A percentile compares a stretch with the other conserved stretches of the same genome.
Conservation (phyloP, 2,329 filamentous ascomycete species). For the Sclerotinia borealis region DNA sequence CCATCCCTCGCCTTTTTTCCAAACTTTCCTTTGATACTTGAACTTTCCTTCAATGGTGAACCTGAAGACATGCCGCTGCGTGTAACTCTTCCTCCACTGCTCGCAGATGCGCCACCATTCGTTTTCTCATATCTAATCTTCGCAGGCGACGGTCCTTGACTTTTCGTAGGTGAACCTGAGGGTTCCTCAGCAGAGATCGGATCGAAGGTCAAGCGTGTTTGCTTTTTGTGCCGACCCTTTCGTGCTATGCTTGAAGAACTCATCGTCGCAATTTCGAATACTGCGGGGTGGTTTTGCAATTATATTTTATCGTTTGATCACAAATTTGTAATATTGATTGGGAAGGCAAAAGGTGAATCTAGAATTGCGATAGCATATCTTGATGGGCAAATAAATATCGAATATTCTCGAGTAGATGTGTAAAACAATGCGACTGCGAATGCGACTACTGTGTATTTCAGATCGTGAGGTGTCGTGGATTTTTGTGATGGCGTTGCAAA, state of each 20-base stretch:
- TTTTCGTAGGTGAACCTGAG: constrained; percentile 8
- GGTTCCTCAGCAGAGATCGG: constrained; percentile 11
- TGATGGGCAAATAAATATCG: background rate
- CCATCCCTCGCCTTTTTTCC: constrained; percentile 5
- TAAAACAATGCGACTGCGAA: background rate
- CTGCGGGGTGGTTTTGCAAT: background rate
- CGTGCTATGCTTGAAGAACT: constrained; percentile 22
- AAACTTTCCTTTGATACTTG: background rate
- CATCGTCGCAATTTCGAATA: constrained; percentile 14
- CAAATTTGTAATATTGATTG: background rate
- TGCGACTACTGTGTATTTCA: background rate
- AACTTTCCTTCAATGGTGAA: background rate
- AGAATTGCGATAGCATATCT: background rate
- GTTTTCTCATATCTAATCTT: constrained; percentile 24
- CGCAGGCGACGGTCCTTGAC: constrained; percentile 19
- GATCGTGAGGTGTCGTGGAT: background rate
- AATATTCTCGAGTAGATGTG: background rate
- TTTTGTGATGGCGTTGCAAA: background rate
- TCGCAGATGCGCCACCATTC: background rate
- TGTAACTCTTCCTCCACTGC: constrained; percentile 6
- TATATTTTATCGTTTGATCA: background rate
- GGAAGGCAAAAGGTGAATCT: background rate
- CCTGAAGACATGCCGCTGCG: background rate
- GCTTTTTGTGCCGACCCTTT: constrained; percentile 22
- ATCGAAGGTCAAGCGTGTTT: constrained; percentile 29